Percentiles rank a stretch among this genome's conserved stretches.
Evolutionary conservation across 148 eudicot genomes (phyloP).

Genomic region (Cornus kousa): DNA sequence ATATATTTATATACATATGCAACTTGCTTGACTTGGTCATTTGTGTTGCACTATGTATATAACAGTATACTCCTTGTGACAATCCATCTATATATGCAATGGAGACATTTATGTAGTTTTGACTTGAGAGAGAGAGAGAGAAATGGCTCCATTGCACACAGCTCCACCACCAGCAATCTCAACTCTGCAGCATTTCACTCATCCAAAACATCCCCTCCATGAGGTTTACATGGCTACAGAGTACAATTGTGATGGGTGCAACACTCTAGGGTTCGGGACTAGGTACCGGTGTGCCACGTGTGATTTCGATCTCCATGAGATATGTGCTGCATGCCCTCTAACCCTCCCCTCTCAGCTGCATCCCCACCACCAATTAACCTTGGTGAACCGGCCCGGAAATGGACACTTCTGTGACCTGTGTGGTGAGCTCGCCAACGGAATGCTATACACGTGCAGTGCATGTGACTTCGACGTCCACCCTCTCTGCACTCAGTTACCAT

Average conservation of each 20-base stretch:
- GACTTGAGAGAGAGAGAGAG: not conserved
- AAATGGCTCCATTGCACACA: not conserved
- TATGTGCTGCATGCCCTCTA: not conserved
- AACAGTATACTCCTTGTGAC: too few species aligned
- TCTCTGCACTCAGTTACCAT: constrained; percentile 7
- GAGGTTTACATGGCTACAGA: not conserved
- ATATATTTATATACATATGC: too few species aligned
- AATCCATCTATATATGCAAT: too few species aligned
- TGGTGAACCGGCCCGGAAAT: constrained; percentile 5
- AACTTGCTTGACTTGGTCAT: too few species aligned
- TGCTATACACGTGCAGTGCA: constrained; percentile 1
- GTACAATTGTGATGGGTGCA: constrained; percentile 15
- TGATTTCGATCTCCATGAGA: constrained; percentile 14
- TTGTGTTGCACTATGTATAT: too few species aligned
- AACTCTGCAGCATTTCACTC: not conserved
- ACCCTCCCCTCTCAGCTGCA: constrained; percentile 5
- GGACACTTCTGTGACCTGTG: constrained; percentile 4
- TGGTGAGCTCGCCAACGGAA: not conserved
- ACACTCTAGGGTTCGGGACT: constrained; percentile 6
- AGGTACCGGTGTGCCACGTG: constrained; percentile 8
- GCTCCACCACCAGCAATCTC: not conserved
- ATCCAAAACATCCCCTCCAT: not conserved
- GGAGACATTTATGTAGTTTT: too few species aligned
- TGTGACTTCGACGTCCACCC: constrained; percentile 14
- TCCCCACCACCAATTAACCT: constrained; percentile 17